Evolutionary conservation across 2,329 filamentous ascomycete species (phyloP), one percentile per base, ranked within the genome.

Genomic region (Pseudocercospora musae): DNA sequence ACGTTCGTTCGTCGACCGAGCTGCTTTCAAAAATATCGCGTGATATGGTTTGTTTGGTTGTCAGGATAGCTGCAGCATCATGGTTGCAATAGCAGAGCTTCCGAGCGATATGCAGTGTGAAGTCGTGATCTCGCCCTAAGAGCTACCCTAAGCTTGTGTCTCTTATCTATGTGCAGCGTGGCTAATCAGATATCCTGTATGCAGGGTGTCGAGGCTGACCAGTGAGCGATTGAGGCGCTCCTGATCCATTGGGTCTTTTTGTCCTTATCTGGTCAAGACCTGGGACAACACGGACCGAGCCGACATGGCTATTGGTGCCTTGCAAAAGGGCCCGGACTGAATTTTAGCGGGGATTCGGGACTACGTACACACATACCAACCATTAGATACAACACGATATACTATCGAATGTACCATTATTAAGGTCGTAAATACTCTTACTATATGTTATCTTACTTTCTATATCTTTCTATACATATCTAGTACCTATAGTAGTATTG

Each of bases 101-200:
- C 21, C 48, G 21, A 23, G 48, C n/a, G n/a, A 52, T 1, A 29
- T 52, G 48, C 48, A 52, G 23, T 29, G 15, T 25, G 13, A n/a
- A 18, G 21, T 52, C 48, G 48, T 27, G 21, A 25, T 52, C 37
- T 40, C 37, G 37, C 37, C 37, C 37, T 18, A 18, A 40, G 18
- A 40, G 37, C 37, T 40, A 40, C 15, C 37, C 37, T 18, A 40
- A 40, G 25, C 48, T 52, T 52, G 48, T 27, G 48, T 15, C 25
- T 52, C 48, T 52, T 52, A 52, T 52, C 48, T 52, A 23, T 52
- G 44, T 48, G 44, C 44, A 23, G 44, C 44, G 23, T 52, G 48
- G 48, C 48, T 52, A 3, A 52, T 52, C 48, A 52, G 48, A 31
- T 31, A 52, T 29, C 21, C 23, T 29, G 25, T 10, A 23, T 15